Evolutionary conservation across 169 alveolate genomes (phyloP).

Genomic region (Plasmodium gonderi): DNA sequence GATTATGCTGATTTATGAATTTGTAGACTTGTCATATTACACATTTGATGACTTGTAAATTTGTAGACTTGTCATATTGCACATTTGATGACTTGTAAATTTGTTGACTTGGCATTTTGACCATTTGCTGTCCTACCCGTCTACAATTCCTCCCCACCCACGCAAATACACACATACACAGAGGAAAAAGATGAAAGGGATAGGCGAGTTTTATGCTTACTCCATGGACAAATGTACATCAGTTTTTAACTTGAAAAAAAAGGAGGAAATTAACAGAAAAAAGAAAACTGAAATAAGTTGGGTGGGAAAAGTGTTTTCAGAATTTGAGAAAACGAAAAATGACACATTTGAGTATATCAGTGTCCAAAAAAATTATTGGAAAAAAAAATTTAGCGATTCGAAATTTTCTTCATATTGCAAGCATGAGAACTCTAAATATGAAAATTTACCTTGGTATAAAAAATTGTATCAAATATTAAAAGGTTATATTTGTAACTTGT

Average conservation of each 20-base stretch:
- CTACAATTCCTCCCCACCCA: background rate
- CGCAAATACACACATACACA: background rate
- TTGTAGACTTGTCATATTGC: background rate
- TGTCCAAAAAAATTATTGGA: slow-evolving; percentile 7
- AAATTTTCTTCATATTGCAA: slow-evolving; percentile 13
- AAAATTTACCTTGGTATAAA: slow-evolving; percentile 59
- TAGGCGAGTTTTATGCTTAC: slow-evolving; percentile 39
- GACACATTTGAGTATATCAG: slow-evolving; percentile 25
- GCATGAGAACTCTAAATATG: slow-evolving; percentile 33
- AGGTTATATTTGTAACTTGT: slow-evolving; percentile 21
- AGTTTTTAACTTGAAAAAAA: slow-evolving; percentile 27
- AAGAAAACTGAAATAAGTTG: slow-evolving; percentile 30
- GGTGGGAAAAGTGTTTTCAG: slow-evolving; percentile 1
- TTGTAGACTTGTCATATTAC: background rate
- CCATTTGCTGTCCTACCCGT: background rate
- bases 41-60: background rate
- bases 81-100: background rate
- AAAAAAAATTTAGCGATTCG: background rate
- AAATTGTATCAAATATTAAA: slow-evolving; percentile 35
- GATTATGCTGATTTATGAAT: background rate
- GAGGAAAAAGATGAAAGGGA: slow-evolving; percentile 53
- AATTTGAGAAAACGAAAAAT: slow-evolving; percentile 40
- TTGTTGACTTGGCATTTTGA: background rate
- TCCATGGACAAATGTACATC: slow-evolving; percentile 43
- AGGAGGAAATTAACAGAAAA: slow-evolving; percentile 12